Evolutionary conservation across 306 rosid species (phyloP).

Genomic region (Hylodesmum podocarpum): DNA sequence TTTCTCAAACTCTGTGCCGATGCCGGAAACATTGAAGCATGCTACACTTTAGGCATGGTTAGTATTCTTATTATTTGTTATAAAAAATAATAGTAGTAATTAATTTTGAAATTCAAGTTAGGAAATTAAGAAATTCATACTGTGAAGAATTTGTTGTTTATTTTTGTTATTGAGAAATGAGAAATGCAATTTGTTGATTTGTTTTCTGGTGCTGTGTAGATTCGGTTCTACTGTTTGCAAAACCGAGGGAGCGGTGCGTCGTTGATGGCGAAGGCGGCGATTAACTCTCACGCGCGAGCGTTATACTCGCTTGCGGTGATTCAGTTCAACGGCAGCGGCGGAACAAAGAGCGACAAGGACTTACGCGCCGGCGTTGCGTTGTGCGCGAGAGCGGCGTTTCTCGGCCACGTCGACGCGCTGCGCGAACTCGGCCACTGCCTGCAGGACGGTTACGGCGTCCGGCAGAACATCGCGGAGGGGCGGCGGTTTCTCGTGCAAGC

Average conservation of each 20-base stretch:
- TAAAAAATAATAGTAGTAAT: background rate
- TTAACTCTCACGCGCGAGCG: slow-evolving; percentile 84
- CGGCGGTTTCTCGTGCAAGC: slow-evolving; percentile 89
- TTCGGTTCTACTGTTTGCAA: slow-evolving; percentile 88
- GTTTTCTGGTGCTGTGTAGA: slow-evolving; percentile 43
- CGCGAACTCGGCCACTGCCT: slow-evolving; percentile 96
- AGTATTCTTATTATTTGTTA: slow-evolving; percentile 15
- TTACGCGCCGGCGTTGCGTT: slow-evolving; percentile 92
- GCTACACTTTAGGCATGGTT: slow-evolving; percentile 94
- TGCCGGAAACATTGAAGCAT: slow-evolving; percentile 85
- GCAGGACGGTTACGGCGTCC: slow-evolving; percentile 95
- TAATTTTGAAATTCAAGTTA: background rate
- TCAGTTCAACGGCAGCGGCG: slow-evolving; percentile 98
- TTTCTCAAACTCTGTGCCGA: slow-evolving; percentile 82
- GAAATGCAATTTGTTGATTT: background rate
- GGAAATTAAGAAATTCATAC: background rate
- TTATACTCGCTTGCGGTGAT: slow-evolving; percentile 86
- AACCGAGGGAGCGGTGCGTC: slow-evolving; percentile 94
- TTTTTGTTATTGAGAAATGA: background rate
- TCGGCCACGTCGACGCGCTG: slow-evolving; percentile 88
- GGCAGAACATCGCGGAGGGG: slow-evolving; percentile 82
- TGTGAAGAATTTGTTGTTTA: background rate
- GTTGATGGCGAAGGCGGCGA: slow-evolving; percentile 93
- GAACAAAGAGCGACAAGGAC: slow-evolving; percentile 87
- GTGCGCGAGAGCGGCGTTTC: slow-evolving; percentile 94